Conservation (phyloP, 108 stramenopile species). For the Craspedostauros australis region DNA sequence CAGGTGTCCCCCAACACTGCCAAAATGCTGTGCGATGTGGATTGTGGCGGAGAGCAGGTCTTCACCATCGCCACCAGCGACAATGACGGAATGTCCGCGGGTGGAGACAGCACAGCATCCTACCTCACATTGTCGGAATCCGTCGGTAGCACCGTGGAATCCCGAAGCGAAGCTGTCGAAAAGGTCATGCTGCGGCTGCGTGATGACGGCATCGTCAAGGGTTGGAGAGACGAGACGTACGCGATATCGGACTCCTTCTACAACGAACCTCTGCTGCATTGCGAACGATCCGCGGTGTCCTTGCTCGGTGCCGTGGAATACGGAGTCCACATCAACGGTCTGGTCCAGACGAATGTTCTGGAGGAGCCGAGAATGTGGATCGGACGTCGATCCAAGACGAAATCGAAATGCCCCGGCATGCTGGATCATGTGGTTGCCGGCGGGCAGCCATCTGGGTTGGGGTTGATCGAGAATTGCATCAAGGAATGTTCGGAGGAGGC, state of each 20-base stretch:
- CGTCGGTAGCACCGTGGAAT: slow-evolving; percentile 37
- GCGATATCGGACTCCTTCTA: slow-evolving; percentile 61
- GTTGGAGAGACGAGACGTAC: slow-evolving; percentile 83
- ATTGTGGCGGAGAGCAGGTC: not conserved
- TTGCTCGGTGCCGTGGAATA: slow-evolving; percentile 71
- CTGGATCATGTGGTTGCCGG: slow-evolving; percentile 92
- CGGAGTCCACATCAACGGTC: slow-evolving; percentile 72
- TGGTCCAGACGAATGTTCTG: slow-evolving; percentile 20
- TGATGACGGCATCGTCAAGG: slow-evolving; percentile 49
- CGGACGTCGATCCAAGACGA: slow-evolving; percentile 64
- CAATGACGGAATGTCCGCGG: too few species aligned
- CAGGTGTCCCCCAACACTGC: slow-evolving; percentile 50
- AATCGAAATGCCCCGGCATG: slow-evolving; percentile 80
- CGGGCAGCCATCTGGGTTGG: slow-evolving; percentile 71
- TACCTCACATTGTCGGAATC: slow-evolving; percentile 36
- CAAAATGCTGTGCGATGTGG: slow-evolving; percentile 31
- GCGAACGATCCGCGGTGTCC: slow-evolving; percentile 77
- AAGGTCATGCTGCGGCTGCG: slow-evolving; percentile 48
- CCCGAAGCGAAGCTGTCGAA: slow-evolving; percentile 52
- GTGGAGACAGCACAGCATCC: too few species aligned
- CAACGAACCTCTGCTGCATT: slow-evolving; percentile 51
- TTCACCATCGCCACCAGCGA: too few species aligned
- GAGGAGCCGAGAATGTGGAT: slow-evolving; percentile 72
- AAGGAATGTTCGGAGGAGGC: slow-evolving; percentile 91
- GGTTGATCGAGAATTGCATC: slow-evolving; percentile 79